These are phyloP conservation scores for Hyaloscypha bicolor DNA, from an alignment of 495 filamentous ascomycete species.

Conservation along the genomic window DNA sequence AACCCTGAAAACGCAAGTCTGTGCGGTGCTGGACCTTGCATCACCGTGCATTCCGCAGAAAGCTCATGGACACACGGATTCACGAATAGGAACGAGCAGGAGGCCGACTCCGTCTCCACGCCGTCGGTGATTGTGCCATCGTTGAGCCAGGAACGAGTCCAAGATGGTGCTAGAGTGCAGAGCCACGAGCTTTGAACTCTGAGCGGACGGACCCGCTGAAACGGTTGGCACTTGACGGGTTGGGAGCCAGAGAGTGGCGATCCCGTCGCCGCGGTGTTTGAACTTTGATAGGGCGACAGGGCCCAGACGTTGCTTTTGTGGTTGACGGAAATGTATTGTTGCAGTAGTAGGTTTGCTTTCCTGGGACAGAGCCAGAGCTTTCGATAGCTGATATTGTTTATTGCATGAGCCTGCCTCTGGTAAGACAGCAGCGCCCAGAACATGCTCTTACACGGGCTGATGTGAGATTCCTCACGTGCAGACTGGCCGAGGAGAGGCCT, in stretches of 20 bases:
- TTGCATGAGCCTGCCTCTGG: too few species aligned
- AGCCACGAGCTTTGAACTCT: background rate
- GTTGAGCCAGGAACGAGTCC: background rate
- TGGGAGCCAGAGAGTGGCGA: background rate
- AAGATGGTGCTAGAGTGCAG: background rate
- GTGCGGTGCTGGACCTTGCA: slow-evolving; percentile 3
- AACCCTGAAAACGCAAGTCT: background rate
- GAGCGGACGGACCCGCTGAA: background rate
- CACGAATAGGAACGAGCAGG: background rate
- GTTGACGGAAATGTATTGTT: background rate
- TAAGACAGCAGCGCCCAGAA: background rate
- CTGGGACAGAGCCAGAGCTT: too few species aligned
- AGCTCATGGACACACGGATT: background rate
- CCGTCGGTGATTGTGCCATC: background rate
- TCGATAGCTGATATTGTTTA: too few species aligned
- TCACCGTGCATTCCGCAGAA: slow-evolving; percentile 3
- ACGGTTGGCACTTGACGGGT: background rate
- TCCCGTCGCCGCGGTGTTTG: background rate
- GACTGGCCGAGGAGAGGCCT: background rate
- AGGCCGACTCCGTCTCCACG: background rate
- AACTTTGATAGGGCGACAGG: background rate
- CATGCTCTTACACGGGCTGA: background rate
- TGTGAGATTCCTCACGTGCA: background rate
- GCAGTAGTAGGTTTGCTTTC: too few species aligned
- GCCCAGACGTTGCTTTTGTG: background rate